These are phyloP conservation scores for Bryoglossum gracile DNA, from an alignment of 495 filamentous ascomycete species.

Conservation along the genomic window DNA sequence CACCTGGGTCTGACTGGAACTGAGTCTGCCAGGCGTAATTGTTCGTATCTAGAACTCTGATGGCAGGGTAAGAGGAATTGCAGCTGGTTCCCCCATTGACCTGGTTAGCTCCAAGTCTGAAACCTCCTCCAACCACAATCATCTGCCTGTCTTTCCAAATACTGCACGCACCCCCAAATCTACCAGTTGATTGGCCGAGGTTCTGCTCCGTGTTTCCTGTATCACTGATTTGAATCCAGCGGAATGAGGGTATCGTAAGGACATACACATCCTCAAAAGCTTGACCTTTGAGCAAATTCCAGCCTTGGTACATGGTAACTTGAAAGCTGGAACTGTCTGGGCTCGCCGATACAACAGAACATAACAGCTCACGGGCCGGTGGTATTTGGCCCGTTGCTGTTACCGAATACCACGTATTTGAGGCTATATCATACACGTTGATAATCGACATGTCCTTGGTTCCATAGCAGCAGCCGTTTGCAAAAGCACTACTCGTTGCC, in stretches of 20 bases:
- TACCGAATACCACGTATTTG: neutral
- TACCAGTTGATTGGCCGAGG: neutral
- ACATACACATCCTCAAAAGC: constrained; percentile 4
- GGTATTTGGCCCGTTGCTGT: constrained; percentile 4
- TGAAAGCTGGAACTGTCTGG: constrained; percentile 4
- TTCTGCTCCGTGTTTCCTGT: neutral
- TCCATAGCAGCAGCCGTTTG: neutral
- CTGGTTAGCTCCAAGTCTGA: neutral
- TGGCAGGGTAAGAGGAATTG: neutral
- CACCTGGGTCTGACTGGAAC: neutral
- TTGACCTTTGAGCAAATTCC: neutral
- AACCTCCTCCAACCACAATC: neutral
- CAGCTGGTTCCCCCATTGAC: neutral
- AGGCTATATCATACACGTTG: neutral
- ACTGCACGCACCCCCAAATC: neutral
- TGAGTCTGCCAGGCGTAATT: neutral
- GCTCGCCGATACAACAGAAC: neutral
- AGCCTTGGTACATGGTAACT: constrained; percentile 4
- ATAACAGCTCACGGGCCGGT: neutral
- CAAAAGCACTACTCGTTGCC: neutral
- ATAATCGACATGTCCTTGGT: neutral
- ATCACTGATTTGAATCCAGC: constrained; percentile 3
- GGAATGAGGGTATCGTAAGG: constrained; percentile 5
- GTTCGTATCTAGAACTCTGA: neutral
- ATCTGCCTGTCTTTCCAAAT: constrained; percentile 5